Evolutionary conservation across 164 flowering plant genomes (phyloP).

Genomic region (Dillenia suffruticosa): DNA sequence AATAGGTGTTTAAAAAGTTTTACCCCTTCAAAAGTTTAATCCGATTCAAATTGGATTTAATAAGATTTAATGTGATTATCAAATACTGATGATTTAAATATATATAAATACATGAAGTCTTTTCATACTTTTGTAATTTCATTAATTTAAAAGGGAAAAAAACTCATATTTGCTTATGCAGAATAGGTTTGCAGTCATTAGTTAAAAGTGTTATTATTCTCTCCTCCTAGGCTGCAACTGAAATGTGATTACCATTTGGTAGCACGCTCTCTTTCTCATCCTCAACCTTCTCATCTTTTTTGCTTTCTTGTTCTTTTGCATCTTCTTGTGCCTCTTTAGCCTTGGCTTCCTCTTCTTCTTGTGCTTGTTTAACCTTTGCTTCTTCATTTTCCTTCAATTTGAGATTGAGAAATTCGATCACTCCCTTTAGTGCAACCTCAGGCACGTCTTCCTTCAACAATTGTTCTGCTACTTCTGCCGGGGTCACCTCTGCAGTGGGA

Average conservation of each 20-base stretch:
- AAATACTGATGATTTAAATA: too few relatives aligned
- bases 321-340: constrained; percentile 1
- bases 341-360: constrained; percentile 6
- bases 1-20: too few relatives aligned
- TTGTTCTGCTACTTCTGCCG: constrained; percentile 47
- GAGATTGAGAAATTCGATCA: constrained; percentile 22
- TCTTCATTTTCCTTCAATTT: constrained; percentile 26
- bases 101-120: too few relatives aligned
- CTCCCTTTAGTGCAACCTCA: constrained; percentile 19
- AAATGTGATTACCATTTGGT: neutral
- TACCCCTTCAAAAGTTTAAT: too few relatives aligned
- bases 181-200: too few relatives aligned
- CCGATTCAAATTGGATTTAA: too few relatives aligned
- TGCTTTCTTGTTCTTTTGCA: neutral
- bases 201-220: neutral
- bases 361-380: constrained; percentile 3
- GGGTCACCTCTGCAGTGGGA: constrained; percentile 19
- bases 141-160: too few relatives aligned
- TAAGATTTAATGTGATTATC: too few relatives aligned
- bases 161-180: too few relatives aligned
- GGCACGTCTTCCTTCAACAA: constrained; percentile 26
- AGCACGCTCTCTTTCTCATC: neutral
- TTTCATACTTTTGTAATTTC: too few relatives aligned
- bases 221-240: neutral
- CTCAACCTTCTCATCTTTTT: neutral